Evolutionary conservation across 805 yeast genomes (phyloP), one percentile per base, ranked within the genome.

Genomic region (Yamadazyma scolyti): DNA sequence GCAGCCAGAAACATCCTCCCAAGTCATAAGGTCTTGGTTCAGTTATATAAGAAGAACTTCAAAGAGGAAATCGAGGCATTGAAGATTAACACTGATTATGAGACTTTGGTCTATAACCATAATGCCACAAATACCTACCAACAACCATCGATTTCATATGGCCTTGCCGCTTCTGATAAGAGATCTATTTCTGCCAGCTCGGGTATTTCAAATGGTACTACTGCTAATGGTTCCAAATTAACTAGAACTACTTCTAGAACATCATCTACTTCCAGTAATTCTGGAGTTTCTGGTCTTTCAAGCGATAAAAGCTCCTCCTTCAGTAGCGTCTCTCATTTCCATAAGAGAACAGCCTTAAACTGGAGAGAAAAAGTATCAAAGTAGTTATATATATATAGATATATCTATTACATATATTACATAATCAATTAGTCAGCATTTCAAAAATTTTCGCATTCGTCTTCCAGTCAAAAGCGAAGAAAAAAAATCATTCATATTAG

Each of bases 1-100:
- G 69, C 83, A 10, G 75, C 83, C 2, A 50, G 65, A 2, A 49
- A 65, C 9, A 63, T 85, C 64, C 71, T 61, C 43, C 70, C 73
- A 2, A 72, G 85, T 14, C 96, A 87, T 48, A 73, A 72, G n/a
- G 71, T 78, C 9, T 64, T 87, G 58, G 70, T 77, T 22, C 73
- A 69, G 20, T 56, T 86, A 35, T 85, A 74, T 60, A 68, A 67
- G 42, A 71, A 71, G 58, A 84, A 86, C 51, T 87, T 87, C 56
- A 61, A 62, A 16, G 69, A 61, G 5, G 96, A 87, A 43, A 79
- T 88, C 34, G 62, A 48, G 19, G 44, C 44, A 13, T 56, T 73
- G 48, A 53, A 59, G 34, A 50, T 64, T 30, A 44, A 52, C 15
- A 58, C 68, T 15, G 59, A 57, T 34, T 50, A 56, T 42, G 64